Evolutionary conservation across 2,329 filamentous ascomycete genomes (phyloP).

Genomic region (Alternaria tenuissima): DNA sequence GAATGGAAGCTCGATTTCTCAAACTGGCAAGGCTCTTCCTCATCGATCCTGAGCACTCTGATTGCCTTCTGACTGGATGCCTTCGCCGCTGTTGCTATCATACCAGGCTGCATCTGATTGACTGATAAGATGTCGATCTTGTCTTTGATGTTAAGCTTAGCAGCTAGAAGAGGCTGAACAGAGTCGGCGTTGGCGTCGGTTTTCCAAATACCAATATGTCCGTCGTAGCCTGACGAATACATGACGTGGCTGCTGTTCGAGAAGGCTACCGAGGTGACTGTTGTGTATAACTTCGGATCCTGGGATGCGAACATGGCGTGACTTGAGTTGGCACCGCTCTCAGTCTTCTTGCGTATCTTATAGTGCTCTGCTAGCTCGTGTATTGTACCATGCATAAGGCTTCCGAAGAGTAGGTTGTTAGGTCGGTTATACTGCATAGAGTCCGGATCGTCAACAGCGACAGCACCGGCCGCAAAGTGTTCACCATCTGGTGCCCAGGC

Average conservation of each 20-base stretch:
- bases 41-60: conserved; percentile 39
- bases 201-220: conserved; percentile 56
- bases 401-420: conserved; percentile 65
- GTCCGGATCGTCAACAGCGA: conserved; percentile 62
- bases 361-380: conserved; percentile 64
- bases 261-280: conserved; percentile 64
- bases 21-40: conserved; percentile 21
- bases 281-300: conserved; percentile 64
- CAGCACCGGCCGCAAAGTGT: conserved; percentile 65
- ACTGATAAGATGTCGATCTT: conserved; percentile 62
- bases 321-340: conserved; percentile 53
- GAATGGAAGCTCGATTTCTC: conserved; percentile 35
- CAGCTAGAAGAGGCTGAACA: conserved; percentile 27
- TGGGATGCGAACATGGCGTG: conserved; percentile 58
- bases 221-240: conserved; percentile 65
- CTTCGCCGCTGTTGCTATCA: conserved; percentile 60
- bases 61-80: conserved; percentile 45
- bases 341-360: conserved; percentile 51
- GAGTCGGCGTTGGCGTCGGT: conserved; percentile 36
- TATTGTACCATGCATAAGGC: conserved; percentile 53
- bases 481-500: conserved; percentile 65
- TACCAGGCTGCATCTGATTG: conserved; percentile 37
- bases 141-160: conserved; percentile 54
- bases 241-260: conserved; percentile 55
- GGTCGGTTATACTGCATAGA: conserved; percentile 69